Evolutionary conservation across 805 yeast species (phyloP), one percentile per base, ranked within the genome.

Genomic region (Zygosaccharomyces bailii): DNA sequence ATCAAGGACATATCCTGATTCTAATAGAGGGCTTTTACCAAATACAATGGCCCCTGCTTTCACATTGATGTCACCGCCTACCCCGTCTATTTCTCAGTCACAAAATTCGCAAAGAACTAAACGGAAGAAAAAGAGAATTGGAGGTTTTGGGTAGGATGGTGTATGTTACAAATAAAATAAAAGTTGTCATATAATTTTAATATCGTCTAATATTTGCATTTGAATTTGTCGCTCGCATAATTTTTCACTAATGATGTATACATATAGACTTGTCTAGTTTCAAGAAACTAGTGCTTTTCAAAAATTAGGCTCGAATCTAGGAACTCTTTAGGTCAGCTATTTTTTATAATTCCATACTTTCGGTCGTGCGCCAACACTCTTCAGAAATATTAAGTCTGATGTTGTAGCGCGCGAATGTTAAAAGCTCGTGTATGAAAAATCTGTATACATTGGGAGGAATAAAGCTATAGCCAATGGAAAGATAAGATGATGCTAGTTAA

Each of bases 121-220:
- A 42, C 63, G 59, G 45, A 66, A 61, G 53, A 69, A 64, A 53
- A 74, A 71, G 64, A 71, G 67, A 50, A 68, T 70, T 45, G 71
- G 78, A 11, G 81, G 81, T 3, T 76, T 77, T 59, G 73, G 72
- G 20, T 75, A 54, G 37, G 24, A 8, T 39, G 10, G 36, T 34
- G 21, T 24, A 6, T 5, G 13, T 25, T 14, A 25, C 6, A 27
- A 7, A 27, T 10, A 27, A n/a, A 5, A 27, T n/a, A 27, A 7
- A 7, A 10, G 14, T 10, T 27, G 8, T 11, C 8, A 27, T 7
- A 7, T 5, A 21, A 5, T 21, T 21, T 21, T 21, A 9, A 21
- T 21, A 21, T 27, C 4, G 13, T 27, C 11, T 5, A 27, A 3
- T n/a, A 6, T n/a, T 27, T 27, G 31, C 31, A 27, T 27, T 27